Evolutionary conservation across 768 basidiomycete species (phyloP).

Genomic region (Calocera cornea): DNA sequence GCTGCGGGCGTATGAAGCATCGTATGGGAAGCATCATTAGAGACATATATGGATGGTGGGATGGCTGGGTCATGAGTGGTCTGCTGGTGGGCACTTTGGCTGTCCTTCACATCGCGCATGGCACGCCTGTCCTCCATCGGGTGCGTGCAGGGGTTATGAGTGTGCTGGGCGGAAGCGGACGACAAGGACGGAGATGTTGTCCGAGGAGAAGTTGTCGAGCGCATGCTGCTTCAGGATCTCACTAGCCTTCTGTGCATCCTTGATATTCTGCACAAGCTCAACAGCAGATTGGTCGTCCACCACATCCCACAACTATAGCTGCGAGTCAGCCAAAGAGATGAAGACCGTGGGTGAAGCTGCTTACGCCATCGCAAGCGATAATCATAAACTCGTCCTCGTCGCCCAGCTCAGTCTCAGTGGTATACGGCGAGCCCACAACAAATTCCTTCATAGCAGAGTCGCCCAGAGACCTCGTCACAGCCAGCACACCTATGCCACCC

Average conservation of each 20-base stretch:
- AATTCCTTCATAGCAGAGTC: slow-evolving; percentile 99
- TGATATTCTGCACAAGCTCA: slow-evolving; percentile 57
- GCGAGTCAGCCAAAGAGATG: neutral
- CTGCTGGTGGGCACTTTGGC: too few relatives aligned
- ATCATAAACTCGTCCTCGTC: slow-evolving; percentile 90
- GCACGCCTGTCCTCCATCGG: neutral
- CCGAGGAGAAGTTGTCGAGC: slow-evolving; percentile 74
- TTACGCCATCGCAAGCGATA: slow-evolving; percentile 91
- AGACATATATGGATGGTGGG: neutral
- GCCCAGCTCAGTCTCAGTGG: slow-evolving; percentile 88
- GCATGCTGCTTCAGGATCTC: slow-evolving; percentile 67
- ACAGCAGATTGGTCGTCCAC: slow-evolving; percentile 81
- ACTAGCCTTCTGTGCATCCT: slow-evolving; percentile 74
- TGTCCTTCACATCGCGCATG: too few relatives aligned
- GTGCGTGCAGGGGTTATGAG: too few relatives aligned
- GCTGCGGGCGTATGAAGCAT: neutral
- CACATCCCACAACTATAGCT: slow-evolving; percentile 84
- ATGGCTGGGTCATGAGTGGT: too few relatives aligned
- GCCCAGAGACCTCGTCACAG: slow-evolving; percentile 89
- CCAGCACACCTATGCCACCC: slow-evolving; percentile 45
- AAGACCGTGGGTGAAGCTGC: slow-evolving; percentile 24
- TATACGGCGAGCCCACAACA: slow-evolving; percentile 94
- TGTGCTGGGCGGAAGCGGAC: slow-evolving; percentile 44
- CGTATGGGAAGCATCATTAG: neutral
- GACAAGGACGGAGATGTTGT: slow-evolving; percentile 88